A percentile compares a stretch with the other conserved stretches of the same genome.
phyloP scores from a whole-genome alignment of 371 early-diverging fungal genomes.

The Mortierella sp. region DNA sequence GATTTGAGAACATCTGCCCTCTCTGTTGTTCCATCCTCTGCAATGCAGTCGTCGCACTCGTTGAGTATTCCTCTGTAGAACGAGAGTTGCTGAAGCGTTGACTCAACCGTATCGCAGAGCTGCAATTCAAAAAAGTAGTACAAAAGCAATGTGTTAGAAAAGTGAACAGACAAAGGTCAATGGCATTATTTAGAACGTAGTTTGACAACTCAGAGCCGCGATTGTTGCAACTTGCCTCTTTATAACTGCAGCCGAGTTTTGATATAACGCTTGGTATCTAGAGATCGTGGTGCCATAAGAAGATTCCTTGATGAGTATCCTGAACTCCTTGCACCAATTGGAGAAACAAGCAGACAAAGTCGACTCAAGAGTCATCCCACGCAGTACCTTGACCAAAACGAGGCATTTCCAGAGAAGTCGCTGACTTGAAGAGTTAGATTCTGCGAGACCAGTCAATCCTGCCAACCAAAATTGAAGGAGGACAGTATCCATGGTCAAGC shows the following conservation, averaged over 20 bases:
- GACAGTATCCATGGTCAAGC: slow-evolving; percentile 36
- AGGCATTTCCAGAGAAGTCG: slow-evolving; percentile 51
- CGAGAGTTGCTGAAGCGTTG: slow-evolving; percentile 45
- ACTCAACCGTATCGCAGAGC: slow-evolving; percentile 29
- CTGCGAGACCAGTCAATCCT: slow-evolving; percentile 49
- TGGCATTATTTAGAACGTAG: neutral
- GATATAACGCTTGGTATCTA: slow-evolving; percentile 40
- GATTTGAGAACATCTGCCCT: slow-evolving; percentile 23
- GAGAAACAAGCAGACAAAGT: neutral
- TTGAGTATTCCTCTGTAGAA: slow-evolving; percentile 47
- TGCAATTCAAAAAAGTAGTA: neutral
- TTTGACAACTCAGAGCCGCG: neutral
- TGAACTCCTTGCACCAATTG: neutral
- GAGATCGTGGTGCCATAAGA: neutral
- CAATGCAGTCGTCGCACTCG: slow-evolving; percentile 45
- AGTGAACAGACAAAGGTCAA: neutral
- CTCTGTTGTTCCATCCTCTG: slow-evolving; percentile 30
- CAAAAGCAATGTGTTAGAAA: neutral
- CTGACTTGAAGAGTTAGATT: slow-evolving; percentile 32
- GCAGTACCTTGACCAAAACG: slow-evolving; percentile 46
- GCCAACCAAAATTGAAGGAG: slow-evolving; percentile 53
- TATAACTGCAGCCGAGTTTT: slow-evolving; percentile 6
- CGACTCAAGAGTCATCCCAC: neutral
- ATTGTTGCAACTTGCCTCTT: slow-evolving; percentile 15
- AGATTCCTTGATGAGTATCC: neutral